phyloP scores from a whole-genome alignment of 2,329 filamentous ascomycete species.

The Chaetomiaceae sp. region DNA sequence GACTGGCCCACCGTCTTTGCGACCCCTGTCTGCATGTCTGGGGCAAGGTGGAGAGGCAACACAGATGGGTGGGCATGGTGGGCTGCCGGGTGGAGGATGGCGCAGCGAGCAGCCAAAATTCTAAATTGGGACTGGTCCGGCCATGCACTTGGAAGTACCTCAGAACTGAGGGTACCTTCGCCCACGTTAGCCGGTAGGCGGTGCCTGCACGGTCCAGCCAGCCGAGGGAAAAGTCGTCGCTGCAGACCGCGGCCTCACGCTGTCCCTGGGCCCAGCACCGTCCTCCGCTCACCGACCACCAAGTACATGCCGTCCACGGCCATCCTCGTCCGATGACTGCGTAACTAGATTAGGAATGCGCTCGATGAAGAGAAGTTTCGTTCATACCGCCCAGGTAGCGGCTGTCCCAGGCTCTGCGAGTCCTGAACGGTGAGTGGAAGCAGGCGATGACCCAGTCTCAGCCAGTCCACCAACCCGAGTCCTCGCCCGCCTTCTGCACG shows the following conservation, averaged over 20 bases:
- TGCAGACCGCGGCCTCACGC: background rate
- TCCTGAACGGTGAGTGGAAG: background rate
- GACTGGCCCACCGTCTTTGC: conserved; percentile 12
- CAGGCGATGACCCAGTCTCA: background rate
- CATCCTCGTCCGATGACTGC: background rate
- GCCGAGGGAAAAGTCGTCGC: background rate
- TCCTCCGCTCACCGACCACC: no score
- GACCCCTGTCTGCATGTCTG: conserved; percentile 36
- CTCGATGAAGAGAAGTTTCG: no score
- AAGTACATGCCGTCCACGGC: background rate
- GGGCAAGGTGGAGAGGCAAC: conserved; percentile 36
- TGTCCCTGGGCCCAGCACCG: background rate
- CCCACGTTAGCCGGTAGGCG: conserved; percentile 4
- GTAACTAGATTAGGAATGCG: no score
- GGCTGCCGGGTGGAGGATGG: conserved; percentile 28
- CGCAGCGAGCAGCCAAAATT: conserved; percentile 32
- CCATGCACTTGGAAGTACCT: conserved; percentile 24
- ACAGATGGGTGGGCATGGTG: conserved; percentile 36
- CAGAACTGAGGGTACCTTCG: conserved; percentile 21
- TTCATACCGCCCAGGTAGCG: background rate
- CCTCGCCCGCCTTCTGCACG: background rate
- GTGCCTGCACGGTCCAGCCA: conserved; percentile 11
- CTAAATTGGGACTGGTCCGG: conserved; percentile 33
- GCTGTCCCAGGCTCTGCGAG: background rate
- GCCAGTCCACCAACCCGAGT: no score